Base-by-base conservation (phyloP, 768 basidiomycete species). In the Amanita fuliginea region DNA sequence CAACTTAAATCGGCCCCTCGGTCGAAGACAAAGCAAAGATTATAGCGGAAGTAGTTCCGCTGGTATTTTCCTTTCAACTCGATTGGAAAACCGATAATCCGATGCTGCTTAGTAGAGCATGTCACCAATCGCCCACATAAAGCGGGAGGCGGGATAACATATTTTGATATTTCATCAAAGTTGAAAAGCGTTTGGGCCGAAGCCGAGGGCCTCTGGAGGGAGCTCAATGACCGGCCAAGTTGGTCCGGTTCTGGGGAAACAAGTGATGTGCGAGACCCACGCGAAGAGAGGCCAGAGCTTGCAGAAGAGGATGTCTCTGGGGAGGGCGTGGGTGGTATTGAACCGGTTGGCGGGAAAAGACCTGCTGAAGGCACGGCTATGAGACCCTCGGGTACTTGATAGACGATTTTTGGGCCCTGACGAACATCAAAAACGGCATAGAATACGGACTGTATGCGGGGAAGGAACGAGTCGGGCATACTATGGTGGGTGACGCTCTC, bases 1-100 rank as follows among this genome's bases (percentile, higher is more conserved):
- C 92, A 94, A 59, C 90, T 92, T 47, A 97, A 69, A 63, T 96
- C 93, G 9, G 91, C 91, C 21, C 77, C 77, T 40, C 88, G 80
- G 42, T 92, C 86, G 64, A 99, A 99, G 3, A 97, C 95, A 63
- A 97, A 96, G 64, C 94, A 97, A 22, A 97, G 67, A 62, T 98
- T 98, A 67, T 88, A 97, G 54, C 85, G 76, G 64, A 96, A 94
- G 63, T 86, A 90, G 59, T 93, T 86, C 22, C 95, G 76, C 49
- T 79, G 72, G 60, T 97, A 96, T 55, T 72, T 77, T 32, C 80
- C 86, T 45, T 74, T 71, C 46, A 93, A 70, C 54, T 85, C 77
- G 40, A 90, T 82, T 2, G 96, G 96, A 59, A 94, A 92, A 1
- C 95, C 95, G 43, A 96, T 83, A 49, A 99, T 81, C 51, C 92